Evolutionary conservation across 345 rosid species (phyloP).

Genomic region (Arabidopsis thaliana): TAIR10.1 NC_003074.8:20680501-20681000

Average conservation of each 20-base stretch:
- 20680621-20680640: constrained; percentile 86
- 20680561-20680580: constrained; percentile 85
- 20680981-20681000: constrained; percentile 73
- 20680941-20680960: constrained; percentile 51
- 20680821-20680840: constrained; percentile 59
- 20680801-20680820: constrained; percentile 68
- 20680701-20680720: constrained; percentile 88
- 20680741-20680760: constrained; percentile 67
- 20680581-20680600: constrained; percentile 85
- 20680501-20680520: constrained; percentile 48
- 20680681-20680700: constrained; percentile 84
- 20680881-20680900: constrained; percentile 88
- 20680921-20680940: constrained; percentile 70
- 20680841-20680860: constrained; percentile 71
- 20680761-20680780: constrained; percentile 68
- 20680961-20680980: constrained; percentile 74
- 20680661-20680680: constrained; percentile 78
- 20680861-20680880: constrained; percentile 78
- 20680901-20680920: constrained; percentile 81
- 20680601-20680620: constrained; percentile 95
- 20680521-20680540: constrained; percentile 61
- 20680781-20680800: constrained; percentile 73
- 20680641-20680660: constrained; percentile 98
- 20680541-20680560: constrained; percentile 97
- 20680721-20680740: constrained; percentile 85